Base-by-base conservation (phyloP, 140 eudicot genomes). In the Anethum foeniculum region DNA sequence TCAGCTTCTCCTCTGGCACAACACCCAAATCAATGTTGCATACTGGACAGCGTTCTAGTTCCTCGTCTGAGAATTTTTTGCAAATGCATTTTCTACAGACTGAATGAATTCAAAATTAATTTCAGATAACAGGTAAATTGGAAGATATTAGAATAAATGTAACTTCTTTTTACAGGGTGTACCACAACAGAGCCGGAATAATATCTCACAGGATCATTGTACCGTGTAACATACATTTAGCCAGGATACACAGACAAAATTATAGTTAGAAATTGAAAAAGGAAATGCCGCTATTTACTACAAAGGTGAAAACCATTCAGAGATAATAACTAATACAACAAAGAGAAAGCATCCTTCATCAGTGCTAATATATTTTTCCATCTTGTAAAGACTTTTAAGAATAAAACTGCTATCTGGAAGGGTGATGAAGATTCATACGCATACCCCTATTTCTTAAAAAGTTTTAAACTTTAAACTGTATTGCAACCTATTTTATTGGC, bases 81-180 rank as follows among this genome's bases (percentile, higher is more conserved):
- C 88, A 85, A 48, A 95, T 95, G 87, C 99, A 95, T 83, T 91
- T 95, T 82, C 93, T 91, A 91, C 98, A 93, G 83, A 93, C 98
- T 93, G 86, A 21, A 86, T 48, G 80, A 67, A 44, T 67, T 44
- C 77, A 84, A 76, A 60, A 80, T 12, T 44, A 72, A 85, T 54
- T n/a, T 56, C 69, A 54, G 71, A 62, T 67, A 60, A 56, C 38
- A 78, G 58, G 80, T 73, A 30, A 49, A 80, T 54, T 23, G 56
- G 16, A 36, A 78, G 38, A 78, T 0, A 30, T 8, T 11, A 27
- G 32, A 62, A 62, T 73, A 41, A 23, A 38, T 38, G 52, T 21
- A 3, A 36, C 32, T 41, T 9, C 54, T 19, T 73, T 7, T 41
- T 36, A 38, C 15, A 7, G 5, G 75, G 75, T 4, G 12, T 69